Evolutionary conservation across 306 rosid genomes (phyloP), one percentile per base, ranked within the genome.

Genomic region (Glycyrrhiza uralensis): DNA sequence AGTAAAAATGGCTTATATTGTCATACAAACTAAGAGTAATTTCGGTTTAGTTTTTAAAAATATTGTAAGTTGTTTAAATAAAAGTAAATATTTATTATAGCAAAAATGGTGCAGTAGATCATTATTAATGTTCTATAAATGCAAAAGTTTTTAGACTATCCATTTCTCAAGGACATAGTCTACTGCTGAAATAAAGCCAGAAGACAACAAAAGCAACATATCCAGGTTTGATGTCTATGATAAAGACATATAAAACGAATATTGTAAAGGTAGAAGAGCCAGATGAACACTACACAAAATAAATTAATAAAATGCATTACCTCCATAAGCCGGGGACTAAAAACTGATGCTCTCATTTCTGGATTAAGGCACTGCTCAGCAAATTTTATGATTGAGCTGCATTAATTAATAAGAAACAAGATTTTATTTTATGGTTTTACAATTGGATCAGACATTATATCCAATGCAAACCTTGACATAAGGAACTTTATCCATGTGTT

Each of bases 281-380:
- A 65, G 33, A 47, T 23, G 44, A 64, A 46, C 54, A 38, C 35
- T 47, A 42, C 10, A 61, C 49, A 71, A 78, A 78, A 75, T 13
- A 67, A 79, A 75, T 57, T 39, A 72, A 76, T 59, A 45, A 57
- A 29, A 70, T 38, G 58, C 32, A 45, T 71, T 84, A 93, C 98
- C 97, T 93, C 98, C 98, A 91, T 80, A 47, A 93, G 98, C 56
- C 98, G 89, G 58, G 97, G 97, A 78, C 98, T 93, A 83, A 93
- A 93, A 79, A 91, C 83, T n/a, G 85, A 85, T 59, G 86, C 87
- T 68, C 92, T 85, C 87, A 81, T 78, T 81, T 93, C 93, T 49
- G 85, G 86, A 75, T 86, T 83, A 73, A 89, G 79, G 85, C 97
- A 76, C 76, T 84, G 92, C 84, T 93, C 97, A 22, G 94, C 87